Evolutionary conservation across 2,329 filamentous ascomycete genomes (phyloP), one percentile per base, ranked within the genome.

Genomic region (Chrysoporthe deuterocubensis): DNA sequence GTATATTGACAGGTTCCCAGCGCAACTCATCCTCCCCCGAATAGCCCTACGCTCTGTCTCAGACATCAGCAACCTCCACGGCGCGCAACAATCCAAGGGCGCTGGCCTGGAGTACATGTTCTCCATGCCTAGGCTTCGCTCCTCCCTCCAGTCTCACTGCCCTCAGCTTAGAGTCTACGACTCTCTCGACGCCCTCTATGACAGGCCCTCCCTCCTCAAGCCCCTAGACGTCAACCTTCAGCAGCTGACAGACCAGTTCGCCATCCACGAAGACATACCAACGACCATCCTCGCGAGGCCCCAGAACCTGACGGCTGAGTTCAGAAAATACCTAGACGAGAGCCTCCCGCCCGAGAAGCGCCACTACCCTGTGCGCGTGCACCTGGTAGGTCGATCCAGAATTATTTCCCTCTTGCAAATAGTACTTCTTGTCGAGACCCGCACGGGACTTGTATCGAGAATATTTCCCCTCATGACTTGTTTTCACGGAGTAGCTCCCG

Each of bases 1-100:
- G 7, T 4, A 64, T 32, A 65, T 72, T 68, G 50, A 73, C 70
- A 73, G 8, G 52, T 64, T 50, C 61, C 52, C 72, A 77, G 79
- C 79, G 44, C 75, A 77, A 61, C 67, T 83, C 46, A 73, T 82
- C 64, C 71, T 81, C 8, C 80, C 81, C 16, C 72, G 74, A 6
- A 78, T 81, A 64, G 70, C 76, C 52, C 73, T 72, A 26, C 78
- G 78, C 21, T 73, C 76, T n/a, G 71, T 72, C 32, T 72, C 72
- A 50, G 74, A 80, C 67, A 73, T 79, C 60, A 54, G 72, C 63
- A 68, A 71, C 32, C 52, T 73, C 34, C 64, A 71, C 57, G 72
- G 72, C 61, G 70, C 66, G 8, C 76, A 74, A 13, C 74, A 76
- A 4, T 66, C 70, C 9, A 72, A 74, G 44, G 76, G 77, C 62